Evolutionary conservation across 805 yeast species (phyloP).

Genomic region (Cyberlindnera maclurae): DNA sequence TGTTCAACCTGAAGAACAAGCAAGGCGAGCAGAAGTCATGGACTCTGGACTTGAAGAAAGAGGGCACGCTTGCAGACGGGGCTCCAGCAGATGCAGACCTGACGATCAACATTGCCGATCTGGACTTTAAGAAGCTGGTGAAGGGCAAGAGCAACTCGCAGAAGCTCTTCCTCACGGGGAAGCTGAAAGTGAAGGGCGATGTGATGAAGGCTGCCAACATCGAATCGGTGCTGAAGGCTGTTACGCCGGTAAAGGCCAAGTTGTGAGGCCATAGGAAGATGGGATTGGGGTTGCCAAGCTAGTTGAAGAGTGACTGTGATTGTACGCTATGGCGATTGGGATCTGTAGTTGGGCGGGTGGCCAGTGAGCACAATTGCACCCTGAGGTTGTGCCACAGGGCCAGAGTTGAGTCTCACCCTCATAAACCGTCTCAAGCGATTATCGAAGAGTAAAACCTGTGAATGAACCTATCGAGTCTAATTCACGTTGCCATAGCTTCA

Average conservation of each 20-base stretch:
- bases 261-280: too few species aligned
- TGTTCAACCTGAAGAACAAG: slow-evolving; percentile 60
- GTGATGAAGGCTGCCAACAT: slow-evolving; percentile 83
- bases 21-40: slow-evolving; percentile 49
- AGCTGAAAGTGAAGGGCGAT: slow-evolving; percentile 82
- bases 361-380: too few species aligned
- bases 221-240: slow-evolving; percentile 58
- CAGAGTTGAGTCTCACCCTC: too few species aligned
- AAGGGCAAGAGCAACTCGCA: slow-evolving; percentile 80
- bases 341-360: too few species aligned
- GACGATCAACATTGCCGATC: slow-evolving; percentile 56
- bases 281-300: too few species aligned
- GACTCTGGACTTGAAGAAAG: slow-evolving; percentile 56
- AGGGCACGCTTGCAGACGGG: slow-evolving; percentile 36
- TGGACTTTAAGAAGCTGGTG: slow-evolving; percentile 63
- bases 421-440: too few species aligned
- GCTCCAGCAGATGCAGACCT: slow-evolving; percentile 50
- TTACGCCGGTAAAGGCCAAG: slow-evolving; percentile 37
- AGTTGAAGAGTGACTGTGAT: too few species aligned
- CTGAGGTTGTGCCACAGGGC: too few species aligned
- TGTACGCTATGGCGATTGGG: too few species aligned
- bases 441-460: too few species aligned
- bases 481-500: too few species aligned
- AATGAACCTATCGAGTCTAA: too few species aligned
- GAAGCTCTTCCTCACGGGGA: slow-evolving; percentile 76